phyloP scores from a whole-genome alignment of 2,329 filamentous ascomycete genomes.

The Sporothrix variecibatus region DNA sequence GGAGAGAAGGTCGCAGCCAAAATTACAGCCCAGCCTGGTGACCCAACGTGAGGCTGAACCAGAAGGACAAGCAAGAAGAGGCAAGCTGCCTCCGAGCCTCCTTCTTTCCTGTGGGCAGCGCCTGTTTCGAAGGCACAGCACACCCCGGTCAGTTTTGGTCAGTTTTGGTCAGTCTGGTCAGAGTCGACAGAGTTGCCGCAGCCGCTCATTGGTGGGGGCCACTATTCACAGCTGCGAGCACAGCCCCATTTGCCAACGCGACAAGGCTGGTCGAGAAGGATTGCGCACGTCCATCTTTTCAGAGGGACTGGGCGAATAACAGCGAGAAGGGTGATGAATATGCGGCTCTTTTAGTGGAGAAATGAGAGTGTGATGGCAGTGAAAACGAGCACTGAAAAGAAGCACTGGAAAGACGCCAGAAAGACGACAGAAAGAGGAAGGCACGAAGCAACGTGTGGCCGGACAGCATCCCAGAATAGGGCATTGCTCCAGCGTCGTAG shows the following conservation, averaged over 20 bases:
- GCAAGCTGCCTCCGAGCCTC: neutral
- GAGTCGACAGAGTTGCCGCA: too few species aligned
- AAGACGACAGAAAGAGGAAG: too few species aligned
- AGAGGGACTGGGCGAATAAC: neutral
- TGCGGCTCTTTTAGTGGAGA: neutral
- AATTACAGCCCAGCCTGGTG: neutral
- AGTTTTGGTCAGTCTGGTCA: too few species aligned
- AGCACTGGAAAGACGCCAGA: too few species aligned
- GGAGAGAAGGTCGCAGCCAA: neutral
- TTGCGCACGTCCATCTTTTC: neutral
- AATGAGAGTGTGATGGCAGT: too few species aligned
- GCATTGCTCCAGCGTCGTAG: neutral
- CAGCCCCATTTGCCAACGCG: neutral
- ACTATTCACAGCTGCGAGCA: neutral
- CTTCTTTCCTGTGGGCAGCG: neutral
- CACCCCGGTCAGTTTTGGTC: too few species aligned
- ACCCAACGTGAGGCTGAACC: neutral
- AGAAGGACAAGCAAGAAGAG: neutral
- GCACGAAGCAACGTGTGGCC: too few species aligned
- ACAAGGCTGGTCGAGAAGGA: neutral
- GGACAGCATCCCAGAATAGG: too few species aligned
- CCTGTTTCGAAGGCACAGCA: neutral
- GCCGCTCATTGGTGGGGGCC: too few species aligned
- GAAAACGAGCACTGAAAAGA: too few species aligned
- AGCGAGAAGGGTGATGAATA: neutral